phyloP scores from a whole-genome alignment of 176 grass and related monocot genomes.

The Dendrocalamus sinicus region DNA sequence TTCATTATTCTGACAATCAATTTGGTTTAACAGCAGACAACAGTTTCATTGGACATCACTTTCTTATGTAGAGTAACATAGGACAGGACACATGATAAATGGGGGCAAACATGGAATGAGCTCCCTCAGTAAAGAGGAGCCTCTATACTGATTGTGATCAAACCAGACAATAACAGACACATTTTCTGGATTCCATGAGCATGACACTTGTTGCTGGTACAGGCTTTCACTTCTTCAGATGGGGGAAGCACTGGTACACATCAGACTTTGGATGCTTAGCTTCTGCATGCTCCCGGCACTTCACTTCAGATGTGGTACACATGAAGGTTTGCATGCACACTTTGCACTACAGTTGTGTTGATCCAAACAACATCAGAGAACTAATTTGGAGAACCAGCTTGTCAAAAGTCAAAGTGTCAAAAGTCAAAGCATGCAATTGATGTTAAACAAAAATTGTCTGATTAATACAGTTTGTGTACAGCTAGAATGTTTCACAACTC shows the following conservation, averaged over 20 bases:
- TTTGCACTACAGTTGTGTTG: slow-evolving; percentile 60
- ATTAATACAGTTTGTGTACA: not conserved
- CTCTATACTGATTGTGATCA: not conserved
- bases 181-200: slow-evolving; percentile 9
- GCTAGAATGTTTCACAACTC: not conserved
- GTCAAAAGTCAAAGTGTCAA: not conserved
- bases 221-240: slow-evolving; percentile 60
- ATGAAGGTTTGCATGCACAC: slow-evolving; percentile 86
- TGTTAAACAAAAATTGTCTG: not conserved
- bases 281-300: slow-evolving; percentile 65
- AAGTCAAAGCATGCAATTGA: not conserved
- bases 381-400: not conserved
- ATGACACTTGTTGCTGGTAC: not conserved
- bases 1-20: slow-evolving; percentile 3
- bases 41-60: slow-evolving; percentile 33
- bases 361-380: slow-evolving; percentile 19
- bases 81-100: slow-evolving; percentile 26
- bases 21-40: slow-evolving; percentile 22
- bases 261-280: slow-evolving; percentile 73
- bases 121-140: not conserved
- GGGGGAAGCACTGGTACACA: slow-evolving; percentile 74
- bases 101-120: not conserved
- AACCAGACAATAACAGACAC: not conserved
- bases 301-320: slow-evolving; percentile 73
- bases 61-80: slow-evolving; percentile 45